Conservation (phyloP, 345 rosid genomes). For the Heritiera fomes region DNA sequence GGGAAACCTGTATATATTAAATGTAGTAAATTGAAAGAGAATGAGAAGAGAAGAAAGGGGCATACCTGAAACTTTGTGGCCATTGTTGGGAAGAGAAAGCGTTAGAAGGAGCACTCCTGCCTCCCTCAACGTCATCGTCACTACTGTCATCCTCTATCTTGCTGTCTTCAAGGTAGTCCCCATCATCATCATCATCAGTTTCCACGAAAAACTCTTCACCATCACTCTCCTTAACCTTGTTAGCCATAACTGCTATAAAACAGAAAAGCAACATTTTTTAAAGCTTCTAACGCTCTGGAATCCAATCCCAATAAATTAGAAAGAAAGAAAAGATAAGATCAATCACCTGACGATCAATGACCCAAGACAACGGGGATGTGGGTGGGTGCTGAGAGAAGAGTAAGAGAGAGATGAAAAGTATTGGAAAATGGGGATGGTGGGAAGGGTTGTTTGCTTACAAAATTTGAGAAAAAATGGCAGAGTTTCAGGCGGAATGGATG, state of each 20-base stretch:
- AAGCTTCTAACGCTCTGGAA: not conserved
- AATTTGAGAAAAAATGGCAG: not conserved
- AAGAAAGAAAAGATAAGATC: not conserved
- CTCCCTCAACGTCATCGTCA: constrained; percentile 35
- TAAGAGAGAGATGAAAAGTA: not conserved
- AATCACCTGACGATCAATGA: not conserved
- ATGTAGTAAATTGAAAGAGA: not conserved
- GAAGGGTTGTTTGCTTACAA: not conserved
- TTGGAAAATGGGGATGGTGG: not conserved
- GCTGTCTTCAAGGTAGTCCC: constrained; percentile 42
- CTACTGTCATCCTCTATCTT: constrained; percentile 32
- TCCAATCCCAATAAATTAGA: not conserved
- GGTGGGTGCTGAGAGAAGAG: not conserved
- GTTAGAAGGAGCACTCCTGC: not conserved
- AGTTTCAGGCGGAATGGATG: not conserved
- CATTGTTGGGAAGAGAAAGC: constrained; percentile 59
- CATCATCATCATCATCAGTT: constrained; percentile 35
- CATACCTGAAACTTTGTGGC: constrained; percentile 81
- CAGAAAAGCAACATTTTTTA: not conserved
- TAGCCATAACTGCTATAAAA: constrained; percentile 25
- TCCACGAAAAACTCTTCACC: constrained; percentile 43
- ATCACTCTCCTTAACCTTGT: constrained; percentile 31
- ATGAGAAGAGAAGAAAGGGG: not conserved
- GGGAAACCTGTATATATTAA: too few species aligned
- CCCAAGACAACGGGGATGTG: not conserved